Percentiles rank a stretch among this genome's conserved stretches.
These are phyloP conservation scores for Cadophora gregata DNA, from an alignment of 2,329 filamentous ascomycete species.

Conservation along the genomic window DNA sequence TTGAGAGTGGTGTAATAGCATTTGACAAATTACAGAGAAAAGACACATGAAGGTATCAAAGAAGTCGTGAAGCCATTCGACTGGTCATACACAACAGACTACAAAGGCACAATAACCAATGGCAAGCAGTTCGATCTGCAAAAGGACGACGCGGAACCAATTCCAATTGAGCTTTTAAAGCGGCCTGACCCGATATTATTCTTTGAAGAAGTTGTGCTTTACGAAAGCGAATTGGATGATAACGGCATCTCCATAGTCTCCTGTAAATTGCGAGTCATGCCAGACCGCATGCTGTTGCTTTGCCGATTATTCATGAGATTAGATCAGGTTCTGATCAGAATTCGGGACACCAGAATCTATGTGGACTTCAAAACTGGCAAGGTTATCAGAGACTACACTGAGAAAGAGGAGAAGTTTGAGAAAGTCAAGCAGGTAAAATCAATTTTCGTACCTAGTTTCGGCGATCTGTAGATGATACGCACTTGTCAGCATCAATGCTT, in stretches of 20 bases:
- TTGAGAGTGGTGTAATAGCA: neutral
- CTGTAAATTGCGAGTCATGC: constrained; percentile 93
- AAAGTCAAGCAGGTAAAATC: constrained; percentile 71
- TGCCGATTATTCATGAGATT: constrained; percentile 90
- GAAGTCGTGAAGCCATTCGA: constrained; percentile 96
- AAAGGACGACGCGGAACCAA: constrained; percentile 49
- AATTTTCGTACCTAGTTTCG: neutral
- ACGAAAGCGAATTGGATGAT: constrained; percentile 97
- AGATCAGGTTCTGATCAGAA: constrained; percentile 85
- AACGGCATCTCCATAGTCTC: constrained; percentile 92
- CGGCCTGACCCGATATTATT: constrained; percentile 93
- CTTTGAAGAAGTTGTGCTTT: constrained; percentile 94
- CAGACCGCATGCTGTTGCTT: constrained; percentile 82
- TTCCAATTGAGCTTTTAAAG: constrained; percentile 86
- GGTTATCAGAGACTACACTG: constrained; percentile 87
- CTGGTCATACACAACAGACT: constrained; percentile 95
- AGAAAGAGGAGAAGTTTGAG: constrained; percentile 83
- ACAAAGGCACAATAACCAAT: constrained; percentile 70
- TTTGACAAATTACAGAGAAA: constrained; percentile 60
- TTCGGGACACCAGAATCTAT: constrained; percentile 90
- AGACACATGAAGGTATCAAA: constrained; percentile 83
- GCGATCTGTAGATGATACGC: neutral
- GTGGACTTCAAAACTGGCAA: constrained; percentile 82
- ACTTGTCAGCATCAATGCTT: neutral
- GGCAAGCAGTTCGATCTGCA: constrained; percentile 40